A percentile compares a stretch with the other conserved stretches of the same genome.
Conservation (phyloP, 192 early-diverging fungal genomes). For the Martensiomyces pterosporus region DNA sequence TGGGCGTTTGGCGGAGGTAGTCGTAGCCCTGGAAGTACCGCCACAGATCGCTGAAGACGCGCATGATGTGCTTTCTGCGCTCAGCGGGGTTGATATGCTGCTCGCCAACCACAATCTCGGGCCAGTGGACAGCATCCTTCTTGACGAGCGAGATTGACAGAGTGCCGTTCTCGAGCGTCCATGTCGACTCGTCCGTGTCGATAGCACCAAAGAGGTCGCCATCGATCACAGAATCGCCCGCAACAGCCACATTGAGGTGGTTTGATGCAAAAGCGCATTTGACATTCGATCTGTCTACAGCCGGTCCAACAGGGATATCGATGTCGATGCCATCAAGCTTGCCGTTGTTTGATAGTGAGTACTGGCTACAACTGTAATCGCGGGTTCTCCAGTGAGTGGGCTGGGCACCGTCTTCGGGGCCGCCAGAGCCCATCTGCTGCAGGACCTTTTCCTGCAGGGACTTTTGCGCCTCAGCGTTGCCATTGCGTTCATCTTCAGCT, state of each 20-base stretch:
- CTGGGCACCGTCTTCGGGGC: constrained; percentile 3
- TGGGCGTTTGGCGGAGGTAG: constrained; percentile 20
- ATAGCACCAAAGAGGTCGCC: constrained; percentile 31
- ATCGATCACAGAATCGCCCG: constrained; percentile 16
- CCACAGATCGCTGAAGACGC: constrained; percentile 36
- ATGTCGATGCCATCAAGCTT: constrained; percentile 39
- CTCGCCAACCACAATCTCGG: constrained; percentile 28
- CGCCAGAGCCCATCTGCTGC: constrained; percentile 24
- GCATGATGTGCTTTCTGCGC: constrained; percentile 38
- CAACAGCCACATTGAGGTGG: constrained; percentile 18
- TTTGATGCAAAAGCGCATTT: constrained; percentile 18
- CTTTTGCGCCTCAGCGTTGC: constrained; percentile 1
- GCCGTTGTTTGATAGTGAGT: constrained; percentile 19
- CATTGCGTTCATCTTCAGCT: constrained; percentile 11
- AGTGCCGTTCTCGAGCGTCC: constrained; percentile 29
- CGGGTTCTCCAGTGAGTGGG: constrained; percentile 31
- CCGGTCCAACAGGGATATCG: constrained; percentile 16
- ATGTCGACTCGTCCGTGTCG: constrained; percentile 19
- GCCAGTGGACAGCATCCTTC: constrained; percentile 22
- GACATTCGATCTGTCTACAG: constrained; percentile 11
- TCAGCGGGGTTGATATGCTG: constrained; percentile 18
- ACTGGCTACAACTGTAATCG: constrained; percentile 32
- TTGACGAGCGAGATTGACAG: constrained; percentile 35
- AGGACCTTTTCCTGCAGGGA: constrained; percentile 28
- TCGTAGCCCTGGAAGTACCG: constrained; percentile 47